Conservation (phyloP, 768 basidiomycete species). For the Trametes sanguinea region DNA sequence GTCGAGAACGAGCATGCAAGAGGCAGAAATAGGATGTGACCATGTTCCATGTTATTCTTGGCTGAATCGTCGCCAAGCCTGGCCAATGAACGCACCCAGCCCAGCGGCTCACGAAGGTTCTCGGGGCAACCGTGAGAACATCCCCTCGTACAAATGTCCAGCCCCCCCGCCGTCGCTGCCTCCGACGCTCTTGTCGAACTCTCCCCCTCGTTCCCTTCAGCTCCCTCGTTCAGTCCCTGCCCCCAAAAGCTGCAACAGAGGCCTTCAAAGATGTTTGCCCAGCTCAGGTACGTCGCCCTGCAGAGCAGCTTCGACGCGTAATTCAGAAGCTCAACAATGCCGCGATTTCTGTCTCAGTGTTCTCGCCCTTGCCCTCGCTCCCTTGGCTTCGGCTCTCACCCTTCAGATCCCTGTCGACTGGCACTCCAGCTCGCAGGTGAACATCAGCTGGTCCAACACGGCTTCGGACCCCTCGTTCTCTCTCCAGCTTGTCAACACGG, state of each 20-base stretch:
- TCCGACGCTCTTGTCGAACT: conserved; percentile 17
- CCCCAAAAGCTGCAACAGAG: conserved; percentile 25
- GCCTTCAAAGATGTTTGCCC: conserved; percentile 49
- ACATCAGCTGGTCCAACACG: conserved; percentile 48
- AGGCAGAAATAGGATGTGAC: conserved; percentile 6
- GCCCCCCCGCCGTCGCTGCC: conserved; percentile 5
- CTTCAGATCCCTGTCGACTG: conserved; percentile 36
- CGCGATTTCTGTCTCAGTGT: conserved; percentile 32
- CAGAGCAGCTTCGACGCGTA: not conserved
- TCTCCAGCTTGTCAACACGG: conserved; percentile 48
- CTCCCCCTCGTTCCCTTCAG: not conserved
- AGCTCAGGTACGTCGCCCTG: conserved; percentile 43
- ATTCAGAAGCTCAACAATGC: not conserved
- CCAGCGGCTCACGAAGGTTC: conserved; percentile 13
- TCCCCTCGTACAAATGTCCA: conserved; percentile 11
- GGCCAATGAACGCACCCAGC: not conserved
- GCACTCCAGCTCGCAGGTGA: conserved; percentile 37
- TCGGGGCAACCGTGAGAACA: conserved; percentile 17
- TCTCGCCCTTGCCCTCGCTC: conserved; percentile 47
- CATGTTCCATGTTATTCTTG: conserved; percentile 18
- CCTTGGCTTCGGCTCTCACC: conserved; percentile 45
- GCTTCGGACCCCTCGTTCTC: conserved; percentile 46
- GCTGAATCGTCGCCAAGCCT: not conserved
- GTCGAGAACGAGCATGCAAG: not conserved
- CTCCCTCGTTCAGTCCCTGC: conserved; percentile 19